Evolutionary conservation across 441 rosid genomes (phyloP).

Genomic region (Adansonia gregorii): DNA sequence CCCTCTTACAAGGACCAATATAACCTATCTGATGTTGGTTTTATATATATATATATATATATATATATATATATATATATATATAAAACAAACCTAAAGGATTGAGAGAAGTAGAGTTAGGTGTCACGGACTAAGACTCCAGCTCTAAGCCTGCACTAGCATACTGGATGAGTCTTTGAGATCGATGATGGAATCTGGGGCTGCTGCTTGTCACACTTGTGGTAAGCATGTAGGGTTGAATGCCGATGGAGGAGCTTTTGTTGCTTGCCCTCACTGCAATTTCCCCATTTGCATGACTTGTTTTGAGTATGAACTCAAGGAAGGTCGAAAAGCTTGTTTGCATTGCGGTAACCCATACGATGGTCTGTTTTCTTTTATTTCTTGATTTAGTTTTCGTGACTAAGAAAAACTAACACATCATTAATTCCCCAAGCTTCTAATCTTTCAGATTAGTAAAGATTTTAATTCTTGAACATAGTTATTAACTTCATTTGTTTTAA

Average conservation of each 20-base stretch:
- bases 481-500: not conserved
- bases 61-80: slow-evolving; percentile 24
- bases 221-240: slow-evolving; percentile 71
- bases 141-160: not conserved
- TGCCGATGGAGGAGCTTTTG: slow-evolving; percentile 67
- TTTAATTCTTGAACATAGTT: too few relatives aligned
- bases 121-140: too few relatives aligned
- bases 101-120: slow-evolving; percentile 14
- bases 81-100: slow-evolving; percentile 17
- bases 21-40: slow-evolving; percentile 28
- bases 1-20: slow-evolving; percentile 14
- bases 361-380: slow-evolving; percentile 40
- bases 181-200: slow-evolving; percentile 81
- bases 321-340: slow-evolving; percentile 75
- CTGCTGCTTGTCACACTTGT: slow-evolving; percentile 77
- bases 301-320: slow-evolving; percentile 76
- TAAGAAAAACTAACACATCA: too few relatives aligned
- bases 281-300: slow-evolving; percentile 91
- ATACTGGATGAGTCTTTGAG: slow-evolving; percentile 15
- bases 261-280: slow-evolving; percentile 79
- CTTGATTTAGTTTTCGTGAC: not conserved
- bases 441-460: too few relatives aligned
- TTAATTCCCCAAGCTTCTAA: too few relatives aligned
- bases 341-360: slow-evolving; percentile 78
- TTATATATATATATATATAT: slow-evolving; percentile 25